Conservation (phyloP, 768 basidiomycete species). For the Rhodotorula sphaerocarpa region DNA sequence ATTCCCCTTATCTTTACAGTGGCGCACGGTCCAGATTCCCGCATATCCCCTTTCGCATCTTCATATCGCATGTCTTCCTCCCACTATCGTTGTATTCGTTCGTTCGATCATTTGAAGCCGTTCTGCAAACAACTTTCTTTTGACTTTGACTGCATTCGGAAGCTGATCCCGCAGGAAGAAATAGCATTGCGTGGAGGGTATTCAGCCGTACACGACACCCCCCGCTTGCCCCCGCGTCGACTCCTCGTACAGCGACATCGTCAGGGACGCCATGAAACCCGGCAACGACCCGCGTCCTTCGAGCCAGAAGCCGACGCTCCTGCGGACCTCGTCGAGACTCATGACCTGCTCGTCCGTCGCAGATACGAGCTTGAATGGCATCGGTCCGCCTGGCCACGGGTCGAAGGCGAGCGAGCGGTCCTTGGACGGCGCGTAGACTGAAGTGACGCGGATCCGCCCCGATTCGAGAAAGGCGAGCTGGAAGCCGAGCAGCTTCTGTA, state of each 20-base stretch:
- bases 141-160: neutral
- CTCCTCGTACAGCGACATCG: conserved; percentile 24
- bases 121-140: neutral
- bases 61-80: neutral
- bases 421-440: conserved; percentile 61
- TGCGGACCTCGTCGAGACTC: conserved; percentile 62
- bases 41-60: neutral
- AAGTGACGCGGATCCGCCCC: conserved; percentile 79
- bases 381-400: conserved; percentile 31
- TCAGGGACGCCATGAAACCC: conserved; percentile 37
- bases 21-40: too few species aligned
- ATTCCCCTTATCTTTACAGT: too few species aligned
- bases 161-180: too few species aligned
- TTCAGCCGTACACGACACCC: neutral
- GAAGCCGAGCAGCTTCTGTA: conserved; percentile 79
- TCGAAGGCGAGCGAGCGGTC: conserved; percentile 63
- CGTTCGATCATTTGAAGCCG: too few species aligned
- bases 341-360: conserved; percentile 41
- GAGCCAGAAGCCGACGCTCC: conserved; percentile 55
- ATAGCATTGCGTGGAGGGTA: neutral
- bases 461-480: conserved; percentile 86
- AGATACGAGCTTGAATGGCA: conserved; percentile 34
- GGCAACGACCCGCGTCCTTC: conserved; percentile 32
- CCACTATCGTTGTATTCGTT: neutral
- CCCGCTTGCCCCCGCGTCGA: neutral